Conservation (phyloP, 2,329 filamentous ascomycete species). For the Fusarium incarnatum region DNA sequence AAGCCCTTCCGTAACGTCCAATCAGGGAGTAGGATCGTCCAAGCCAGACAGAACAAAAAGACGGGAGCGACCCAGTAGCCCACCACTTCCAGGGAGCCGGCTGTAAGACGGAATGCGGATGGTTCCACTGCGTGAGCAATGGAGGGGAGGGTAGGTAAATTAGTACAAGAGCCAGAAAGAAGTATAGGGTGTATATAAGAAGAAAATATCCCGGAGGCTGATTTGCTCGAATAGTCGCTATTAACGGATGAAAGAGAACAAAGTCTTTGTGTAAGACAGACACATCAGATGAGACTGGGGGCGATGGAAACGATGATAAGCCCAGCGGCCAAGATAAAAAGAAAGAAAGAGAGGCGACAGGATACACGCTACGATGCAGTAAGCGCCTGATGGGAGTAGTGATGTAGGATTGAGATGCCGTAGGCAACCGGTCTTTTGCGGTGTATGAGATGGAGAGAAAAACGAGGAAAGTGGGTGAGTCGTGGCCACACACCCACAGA, state of each 20-base stretch:
- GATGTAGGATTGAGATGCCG: slow-evolving; percentile 9
- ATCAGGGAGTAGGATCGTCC: slow-evolving; percentile 32
- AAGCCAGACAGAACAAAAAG: slow-evolving; percentile 35
- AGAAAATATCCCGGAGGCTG: slow-evolving; percentile 2
- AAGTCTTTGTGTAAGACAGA: slow-evolving; percentile 18
- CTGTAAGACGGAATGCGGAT: slow-evolving; percentile 44
- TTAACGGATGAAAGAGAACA: slow-evolving; percentile 15
- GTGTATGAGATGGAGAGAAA: slow-evolving; percentile 18
- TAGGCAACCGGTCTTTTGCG: slow-evolving; percentile 9
- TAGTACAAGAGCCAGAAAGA: slow-evolving; percentile 15
- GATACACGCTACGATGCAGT: background rate
- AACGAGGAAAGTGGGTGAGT: slow-evolving; percentile 14
- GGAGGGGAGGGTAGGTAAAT: slow-evolving; percentile 31
- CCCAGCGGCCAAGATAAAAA: background rate
- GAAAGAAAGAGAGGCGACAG: background rate
- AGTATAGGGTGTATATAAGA: slow-evolving; percentile 26
- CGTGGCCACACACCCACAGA: slow-evolving; percentile 26
- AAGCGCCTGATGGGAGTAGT: background rate
- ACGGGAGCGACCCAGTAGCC: slow-evolving; percentile 37
- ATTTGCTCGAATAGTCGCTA: slow-evolving; percentile 17
- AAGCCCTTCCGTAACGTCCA: slow-evolving; percentile 26
- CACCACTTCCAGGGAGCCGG: slow-evolving; percentile 42
- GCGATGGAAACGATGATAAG: slow-evolving; percentile 4
- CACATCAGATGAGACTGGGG: background rate
- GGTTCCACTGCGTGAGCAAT: slow-evolving; percentile 40